A percentile compares a stretch with the other conserved stretches of the same genome.
Conservation (phyloP, 2,329 filamentous ascomycete genomes). For the Incumbomyces delicatus region DNA sequence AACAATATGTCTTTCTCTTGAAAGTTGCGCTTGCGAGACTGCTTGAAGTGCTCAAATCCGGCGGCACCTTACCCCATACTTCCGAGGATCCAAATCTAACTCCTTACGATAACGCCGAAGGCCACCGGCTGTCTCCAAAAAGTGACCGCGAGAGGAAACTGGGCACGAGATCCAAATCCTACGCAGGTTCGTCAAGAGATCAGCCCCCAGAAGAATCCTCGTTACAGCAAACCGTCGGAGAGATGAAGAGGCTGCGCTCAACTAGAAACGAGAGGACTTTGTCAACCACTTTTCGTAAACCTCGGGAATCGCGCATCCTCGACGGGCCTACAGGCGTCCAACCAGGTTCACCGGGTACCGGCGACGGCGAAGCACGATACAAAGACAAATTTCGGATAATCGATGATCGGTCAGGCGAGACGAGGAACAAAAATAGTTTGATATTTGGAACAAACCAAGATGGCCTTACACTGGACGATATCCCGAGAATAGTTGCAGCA, state of each 20-base stretch:
- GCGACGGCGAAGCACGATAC: slow-evolving; percentile 39
- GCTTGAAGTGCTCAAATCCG: slow-evolving; percentile 74
- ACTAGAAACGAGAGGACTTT: slow-evolving; percentile 90
- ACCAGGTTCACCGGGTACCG: slow-evolving; percentile 61
- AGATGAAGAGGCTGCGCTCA: slow-evolving; percentile 82
- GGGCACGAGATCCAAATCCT: slow-evolving; percentile 65
- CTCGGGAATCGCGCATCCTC: slow-evolving; percentile 82
- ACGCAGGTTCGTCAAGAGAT: slow-evolving; percentile 53
- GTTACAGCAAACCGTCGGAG: slow-evolving; percentile 91
- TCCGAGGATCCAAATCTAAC: slow-evolving; percentile 63
- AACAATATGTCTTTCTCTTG: slow-evolving; percentile 89
- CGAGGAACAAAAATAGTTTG: slow-evolving; percentile 62
- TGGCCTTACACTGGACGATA: slow-evolving; percentile 88
- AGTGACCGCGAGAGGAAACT: slow-evolving; percentile 46
- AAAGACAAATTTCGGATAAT: slow-evolving; percentile 58
- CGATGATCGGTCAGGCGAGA: slow-evolving; percentile 62
- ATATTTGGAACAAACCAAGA: slow-evolving; percentile 77
- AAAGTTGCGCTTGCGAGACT: slow-evolving; percentile 84
- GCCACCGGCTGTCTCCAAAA: slow-evolving; percentile 44
- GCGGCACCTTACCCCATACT: slow-evolving; percentile 66
- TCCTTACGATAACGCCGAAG: slow-evolving; percentile 58
- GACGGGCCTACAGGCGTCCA: slow-evolving; percentile 70
- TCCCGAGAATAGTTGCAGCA: slow-evolving; percentile 87
- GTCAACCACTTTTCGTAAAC: slow-evolving; percentile 84
- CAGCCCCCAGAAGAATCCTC: slow-evolving; percentile 59